Conservation (phyloP, 2,329 filamentous ascomycete genomes). For the Scorias spongiosa region DNA sequence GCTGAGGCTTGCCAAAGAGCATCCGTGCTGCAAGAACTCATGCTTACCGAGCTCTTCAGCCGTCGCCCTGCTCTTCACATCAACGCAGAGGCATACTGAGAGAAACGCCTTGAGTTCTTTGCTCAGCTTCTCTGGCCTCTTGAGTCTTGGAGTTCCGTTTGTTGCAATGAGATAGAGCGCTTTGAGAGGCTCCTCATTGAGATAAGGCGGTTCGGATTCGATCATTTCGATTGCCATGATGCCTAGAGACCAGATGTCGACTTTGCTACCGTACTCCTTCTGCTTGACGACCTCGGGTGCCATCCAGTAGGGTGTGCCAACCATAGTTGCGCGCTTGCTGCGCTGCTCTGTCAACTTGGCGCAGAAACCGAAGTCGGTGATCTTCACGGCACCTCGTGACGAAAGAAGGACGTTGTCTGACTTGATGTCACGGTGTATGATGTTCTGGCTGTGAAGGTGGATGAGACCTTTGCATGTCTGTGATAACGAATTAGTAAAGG, state of each 20-base stretch:
- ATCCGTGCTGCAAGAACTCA: constrained; percentile 89
- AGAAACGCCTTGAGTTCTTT: constrained; percentile 97
- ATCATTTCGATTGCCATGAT: constrained; percentile 99
- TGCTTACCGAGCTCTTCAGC: constrained; percentile 79
- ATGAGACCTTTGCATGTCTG: constrained; percentile 91
- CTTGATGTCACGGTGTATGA: constrained; percentile 98
- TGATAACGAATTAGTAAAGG: no score
- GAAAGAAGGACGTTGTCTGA: constrained; percentile 95
- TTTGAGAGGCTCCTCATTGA: constrained; percentile 85
- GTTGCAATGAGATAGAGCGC: constrained; percentile 94
- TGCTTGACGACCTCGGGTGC: constrained; percentile 92
- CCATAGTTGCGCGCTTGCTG: constrained; percentile 97
- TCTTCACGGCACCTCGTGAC: constrained; percentile 88
- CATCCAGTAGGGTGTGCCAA: constrained; percentile 99
- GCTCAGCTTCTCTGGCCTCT: constrained; percentile 95
- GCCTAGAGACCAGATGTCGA: constrained; percentile 95
- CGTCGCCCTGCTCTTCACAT: constrained; percentile 86
- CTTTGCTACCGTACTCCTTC: constrained; percentile 95
- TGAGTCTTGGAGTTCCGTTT: constrained; percentile 88
- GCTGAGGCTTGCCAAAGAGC: constrained; percentile 64
- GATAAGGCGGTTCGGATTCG: constrained; percentile 90
- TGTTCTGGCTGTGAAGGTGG: constrained; percentile 91
- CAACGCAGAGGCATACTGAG: constrained; percentile 89
- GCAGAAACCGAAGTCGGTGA: constrained; percentile 98
- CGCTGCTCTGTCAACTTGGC: constrained; percentile 95